Percentiles rank a stretch among this genome's conserved stretches.
These are phyloP conservation scores for Thalassiosira delicatula DNA, from an alignment of 352 stramenopile species.

Conservation along the genomic window DNA sequence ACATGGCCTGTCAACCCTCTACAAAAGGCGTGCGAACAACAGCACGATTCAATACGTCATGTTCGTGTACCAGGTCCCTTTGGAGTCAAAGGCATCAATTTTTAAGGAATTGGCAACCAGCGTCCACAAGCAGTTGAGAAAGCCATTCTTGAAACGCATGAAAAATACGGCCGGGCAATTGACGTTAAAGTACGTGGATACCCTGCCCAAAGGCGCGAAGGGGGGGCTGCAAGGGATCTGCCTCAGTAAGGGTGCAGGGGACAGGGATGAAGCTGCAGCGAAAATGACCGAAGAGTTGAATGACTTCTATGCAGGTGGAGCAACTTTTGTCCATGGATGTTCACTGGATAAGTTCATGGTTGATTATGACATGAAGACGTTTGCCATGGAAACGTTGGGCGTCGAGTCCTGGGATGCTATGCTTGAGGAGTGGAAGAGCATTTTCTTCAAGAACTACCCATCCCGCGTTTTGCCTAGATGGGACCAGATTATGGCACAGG, in stretches of 20 bases:
- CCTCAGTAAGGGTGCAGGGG: neutral
- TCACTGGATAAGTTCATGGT: conserved; percentile 11
- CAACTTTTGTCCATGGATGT: neutral
- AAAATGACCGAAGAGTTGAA: neutral
- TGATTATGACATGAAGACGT: conserved; percentile 15
- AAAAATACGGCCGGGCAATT: neutral
- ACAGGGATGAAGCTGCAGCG: neutral
- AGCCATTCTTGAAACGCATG: neutral
- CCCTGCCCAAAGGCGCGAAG: neutral
- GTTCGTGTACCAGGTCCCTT: neutral
- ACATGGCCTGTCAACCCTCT: neutral
- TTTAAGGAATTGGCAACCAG: neutral
- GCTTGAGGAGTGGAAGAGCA: neutral
- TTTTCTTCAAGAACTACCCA: conserved; percentile 3
- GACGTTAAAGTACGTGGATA: neutral
- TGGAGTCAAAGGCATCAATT: neutral
- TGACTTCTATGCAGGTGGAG: neutral
- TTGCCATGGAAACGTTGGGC: neutral
- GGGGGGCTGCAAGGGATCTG: neutral
- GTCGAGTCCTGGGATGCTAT: conserved; percentile 4
- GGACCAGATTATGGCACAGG: neutral
- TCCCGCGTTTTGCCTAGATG: neutral
- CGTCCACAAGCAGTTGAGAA: neutral
- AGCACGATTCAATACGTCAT: neutral
- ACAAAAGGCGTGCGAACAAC: neutral